These are phyloP conservation scores for Bremia lactucae DNA, from an alignment of 352 stramenopile genomes.

Conservation along the genomic window DNA sequence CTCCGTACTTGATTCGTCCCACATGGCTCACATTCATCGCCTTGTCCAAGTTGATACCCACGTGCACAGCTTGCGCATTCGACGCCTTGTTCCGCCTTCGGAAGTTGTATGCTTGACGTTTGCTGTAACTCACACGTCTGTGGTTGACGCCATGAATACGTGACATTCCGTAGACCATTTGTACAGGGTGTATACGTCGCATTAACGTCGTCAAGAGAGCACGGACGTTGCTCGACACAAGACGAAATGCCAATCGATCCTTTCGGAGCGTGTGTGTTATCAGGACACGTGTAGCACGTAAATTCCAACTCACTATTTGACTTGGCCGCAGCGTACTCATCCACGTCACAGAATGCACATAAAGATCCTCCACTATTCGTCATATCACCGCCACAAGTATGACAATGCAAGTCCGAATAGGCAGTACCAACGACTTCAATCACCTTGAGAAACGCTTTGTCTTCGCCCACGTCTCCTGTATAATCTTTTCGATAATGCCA, in stretches of 20 bases:
- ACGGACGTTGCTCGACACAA: constrained; percentile 54
- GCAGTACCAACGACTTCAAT: constrained; percentile 78
- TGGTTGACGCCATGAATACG: constrained; percentile 55
- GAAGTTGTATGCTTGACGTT: constrained; percentile 31
- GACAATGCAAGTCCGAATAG: constrained; percentile 59
- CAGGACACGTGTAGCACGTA: constrained; percentile 55
- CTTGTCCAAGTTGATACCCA: constrained; percentile 34
- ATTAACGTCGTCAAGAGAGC: constrained; percentile 46
- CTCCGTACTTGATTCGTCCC: constrained; percentile 22
- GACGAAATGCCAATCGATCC: constrained; percentile 62
- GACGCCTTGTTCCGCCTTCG: constrained; percentile 22
- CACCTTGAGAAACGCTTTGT: constrained; percentile 65
- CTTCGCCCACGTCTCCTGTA: constrained; percentile 47
- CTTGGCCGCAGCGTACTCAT: constrained; percentile 62
- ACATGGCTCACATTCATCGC: constrained; percentile 36
- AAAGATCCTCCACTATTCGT: constrained; percentile 63
- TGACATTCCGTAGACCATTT: constrained; percentile 42
- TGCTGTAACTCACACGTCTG: constrained; percentile 48
- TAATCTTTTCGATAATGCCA: constrained; percentile 83
- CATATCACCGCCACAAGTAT: constrained; percentile 66
- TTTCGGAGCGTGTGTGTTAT: constrained; percentile 49
- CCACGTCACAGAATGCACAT: constrained; percentile 68
- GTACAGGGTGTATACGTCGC: constrained; percentile 49
- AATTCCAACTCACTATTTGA: constrained; percentile 72
- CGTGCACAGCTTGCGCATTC: constrained; percentile 41